Conservation (phyloP, 352 stramenopile genomes). For the Thalassiosira sp. region DNA sequence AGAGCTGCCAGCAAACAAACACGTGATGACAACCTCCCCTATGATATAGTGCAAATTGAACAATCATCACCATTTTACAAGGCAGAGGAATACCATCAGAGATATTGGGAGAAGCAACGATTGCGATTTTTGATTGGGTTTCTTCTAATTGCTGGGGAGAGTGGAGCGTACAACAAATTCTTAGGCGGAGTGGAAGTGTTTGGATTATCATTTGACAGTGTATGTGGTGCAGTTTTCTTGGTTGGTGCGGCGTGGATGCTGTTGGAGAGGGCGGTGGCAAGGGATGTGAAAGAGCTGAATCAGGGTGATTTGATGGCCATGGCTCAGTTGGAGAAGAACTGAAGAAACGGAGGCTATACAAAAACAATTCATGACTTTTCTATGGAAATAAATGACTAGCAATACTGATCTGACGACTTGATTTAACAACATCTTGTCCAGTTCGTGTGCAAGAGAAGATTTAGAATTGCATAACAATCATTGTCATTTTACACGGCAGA, state of each 20-base stretch:
- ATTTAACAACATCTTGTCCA: no score
- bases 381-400: no score
- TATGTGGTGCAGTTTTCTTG: constrained; percentile 40
- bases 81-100: constrained; percentile 79
- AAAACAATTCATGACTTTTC: no score
- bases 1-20: constrained; percentile 13
- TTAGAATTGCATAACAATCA: no score
- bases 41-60: constrained; percentile 63
- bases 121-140: constrained; percentile 48
- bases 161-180: constrained; percentile 29
- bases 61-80: constrained; percentile 60
- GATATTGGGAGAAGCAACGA: constrained; percentile 78
- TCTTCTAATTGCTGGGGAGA: constrained; percentile 45
- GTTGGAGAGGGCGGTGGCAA: constrained; percentile 25
- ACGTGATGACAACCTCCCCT: constrained; percentile 46
- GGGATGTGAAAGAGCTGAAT: constrained; percentile 32
- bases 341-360: no score
- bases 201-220: constrained; percentile 20
- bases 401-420: no score
- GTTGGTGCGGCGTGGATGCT: constrained; percentile 33
- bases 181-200: constrained; percentile 1
- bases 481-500: no score
- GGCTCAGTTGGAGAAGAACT: background rate
- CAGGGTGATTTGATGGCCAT: constrained; percentile 19
- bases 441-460: no score